These are phyloP conservation scores for Malus asiatica DNA, from an alignment of 306 rosid species.

Conservation along the genomic window DNA sequence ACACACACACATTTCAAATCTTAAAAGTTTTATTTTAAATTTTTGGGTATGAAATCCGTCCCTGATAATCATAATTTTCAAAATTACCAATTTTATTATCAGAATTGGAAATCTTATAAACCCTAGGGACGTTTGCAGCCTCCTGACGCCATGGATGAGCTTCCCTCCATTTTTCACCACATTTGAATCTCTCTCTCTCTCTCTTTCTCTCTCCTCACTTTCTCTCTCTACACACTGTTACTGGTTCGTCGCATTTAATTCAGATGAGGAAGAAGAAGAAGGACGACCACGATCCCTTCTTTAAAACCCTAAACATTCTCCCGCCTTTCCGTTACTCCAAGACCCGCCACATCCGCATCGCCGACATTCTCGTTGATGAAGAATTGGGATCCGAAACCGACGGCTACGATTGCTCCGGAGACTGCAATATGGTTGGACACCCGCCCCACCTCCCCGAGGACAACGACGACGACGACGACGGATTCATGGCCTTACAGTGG, in stretches of 20 bases:
- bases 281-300: background rate
- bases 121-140: background rate
- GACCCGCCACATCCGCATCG: slow-evolving; percentile 36
- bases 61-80: background rate
- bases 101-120: background rate
- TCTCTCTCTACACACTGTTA: background rate
- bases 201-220: background rate
- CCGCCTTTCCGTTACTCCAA: background rate
- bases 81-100: background rate
- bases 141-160: background rate
- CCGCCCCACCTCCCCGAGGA: background rate
- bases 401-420: slow-evolving; percentile 5
- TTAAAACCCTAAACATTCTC: slow-evolving; percentile 21
- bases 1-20: background rate
- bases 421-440: slow-evolving; percentile 27
- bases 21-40: background rate
- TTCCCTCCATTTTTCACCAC: background rate
- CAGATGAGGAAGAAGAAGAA: background rate
- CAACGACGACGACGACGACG: background rate
- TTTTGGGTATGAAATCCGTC: too few relatives aligned
- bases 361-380: slow-evolving; percentile 45
- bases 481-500: slow-evolving; percentile 19
- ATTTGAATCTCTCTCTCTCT: background rate
- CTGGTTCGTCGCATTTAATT: background rate
- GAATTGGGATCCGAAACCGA: slow-evolving; percentile 13